Conservation (phyloP, 2,329 filamentous ascomycete species). For the Zopfia rhizophila region DNA sequence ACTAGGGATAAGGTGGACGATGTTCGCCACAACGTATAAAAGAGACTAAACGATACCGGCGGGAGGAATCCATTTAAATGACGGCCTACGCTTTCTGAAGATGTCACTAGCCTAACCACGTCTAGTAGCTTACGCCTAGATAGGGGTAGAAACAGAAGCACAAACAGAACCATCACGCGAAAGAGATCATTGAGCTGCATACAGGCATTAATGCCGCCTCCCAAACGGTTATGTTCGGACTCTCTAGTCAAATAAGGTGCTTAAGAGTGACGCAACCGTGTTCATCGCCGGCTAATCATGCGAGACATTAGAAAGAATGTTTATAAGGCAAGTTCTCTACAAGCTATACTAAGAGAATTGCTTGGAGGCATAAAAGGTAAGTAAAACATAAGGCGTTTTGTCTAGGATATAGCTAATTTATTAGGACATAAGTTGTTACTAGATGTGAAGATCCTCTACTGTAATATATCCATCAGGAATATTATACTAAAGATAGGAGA, state of each 20-base stretch:
- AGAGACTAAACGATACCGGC: conserved; percentile 12
- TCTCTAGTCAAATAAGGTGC: conserved; percentile 17
- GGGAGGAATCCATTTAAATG: conserved; percentile 12
- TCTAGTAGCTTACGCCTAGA: conserved; percentile 6
- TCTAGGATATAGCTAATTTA: conserved; percentile 21
- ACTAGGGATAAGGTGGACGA: conserved; percentile 14
- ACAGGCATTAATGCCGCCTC: conserved; percentile 20
- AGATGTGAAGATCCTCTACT: conserved; percentile 32
- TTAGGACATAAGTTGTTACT: conserved; percentile 20
- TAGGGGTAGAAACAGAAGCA: conserved; percentile 15
- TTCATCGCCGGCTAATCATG: conserved; percentile 55
- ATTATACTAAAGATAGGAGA: conserved; percentile 33
- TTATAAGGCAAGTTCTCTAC: conserved; percentile 53
- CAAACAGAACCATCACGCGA: conserved; percentile 12
- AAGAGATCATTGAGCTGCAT: conserved; percentile 22
- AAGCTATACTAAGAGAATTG: conserved; percentile 21
- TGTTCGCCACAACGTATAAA: conserved; percentile 15
- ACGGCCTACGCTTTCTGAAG: conserved; percentile 10
- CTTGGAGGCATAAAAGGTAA: conserved; percentile 24
- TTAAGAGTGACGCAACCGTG: conserved; percentile 40
- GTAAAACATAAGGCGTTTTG: conserved; percentile 10
- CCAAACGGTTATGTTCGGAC: conserved; percentile 20
- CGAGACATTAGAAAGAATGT: conserved; percentile 54
- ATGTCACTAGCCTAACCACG: conserved; percentile 9
- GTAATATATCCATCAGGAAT: conserved; percentile 35